These are phyloP conservation scores for Backusella circina DNA, from an alignment of 192 early-diverging fungal genomes.

Conservation along the genomic window DNA sequence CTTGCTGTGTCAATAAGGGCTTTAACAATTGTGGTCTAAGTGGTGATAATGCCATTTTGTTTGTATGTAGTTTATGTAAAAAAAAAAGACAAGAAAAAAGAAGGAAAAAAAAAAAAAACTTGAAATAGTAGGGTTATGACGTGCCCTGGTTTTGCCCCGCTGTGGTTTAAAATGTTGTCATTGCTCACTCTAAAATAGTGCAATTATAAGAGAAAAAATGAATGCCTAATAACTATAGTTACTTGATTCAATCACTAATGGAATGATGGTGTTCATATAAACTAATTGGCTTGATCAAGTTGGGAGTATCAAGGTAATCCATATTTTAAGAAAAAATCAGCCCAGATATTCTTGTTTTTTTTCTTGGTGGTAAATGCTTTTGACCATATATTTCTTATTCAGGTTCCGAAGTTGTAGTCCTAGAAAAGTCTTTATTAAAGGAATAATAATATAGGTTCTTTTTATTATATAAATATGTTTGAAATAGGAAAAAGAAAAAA, in stretches of 20 bases:
- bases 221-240: neutral
- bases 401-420: too few species aligned
- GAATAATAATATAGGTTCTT: neutral
- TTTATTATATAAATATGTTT: neutral
- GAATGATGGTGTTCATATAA: too few species aligned
- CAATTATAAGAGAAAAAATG: neutral
- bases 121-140: neutral
- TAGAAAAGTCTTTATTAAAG: neutral
- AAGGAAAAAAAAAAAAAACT: neutral
- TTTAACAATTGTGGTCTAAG: neutral
- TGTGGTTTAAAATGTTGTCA: neutral
- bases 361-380: too few species aligned
- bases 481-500: neutral
- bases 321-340: too few species aligned
- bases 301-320: neutral
- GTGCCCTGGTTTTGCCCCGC: neutral
- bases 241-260: neutral
- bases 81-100: neutral
- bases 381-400: too few species aligned
- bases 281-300: neutral
- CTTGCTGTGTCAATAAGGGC: neutral
- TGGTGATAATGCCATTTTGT: slow-evolving; percentile 1
- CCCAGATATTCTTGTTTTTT: too few species aligned
- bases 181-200: neutral
- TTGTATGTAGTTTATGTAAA: neutral